phyloP scores from a whole-genome alignment of 306 rosid genomes.

The Casuarina cunninghamiana region DNA sequence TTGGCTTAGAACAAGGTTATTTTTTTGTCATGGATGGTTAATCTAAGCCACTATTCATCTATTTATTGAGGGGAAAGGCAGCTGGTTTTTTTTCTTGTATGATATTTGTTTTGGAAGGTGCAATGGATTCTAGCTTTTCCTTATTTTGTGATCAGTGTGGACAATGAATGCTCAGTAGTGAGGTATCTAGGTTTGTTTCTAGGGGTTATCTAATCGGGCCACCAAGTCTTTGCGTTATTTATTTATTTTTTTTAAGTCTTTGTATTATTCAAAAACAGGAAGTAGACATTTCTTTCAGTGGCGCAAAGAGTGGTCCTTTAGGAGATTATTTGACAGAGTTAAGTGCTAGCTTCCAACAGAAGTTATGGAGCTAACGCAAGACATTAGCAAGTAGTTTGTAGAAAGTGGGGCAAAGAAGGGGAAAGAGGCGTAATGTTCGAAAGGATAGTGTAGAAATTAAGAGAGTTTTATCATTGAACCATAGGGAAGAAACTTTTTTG shows the following conservation, averaged over 20 bases:
- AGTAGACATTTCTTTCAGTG: not conserved
- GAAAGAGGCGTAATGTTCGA: not conserved
- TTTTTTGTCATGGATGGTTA: not conserved
- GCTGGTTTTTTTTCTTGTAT: not conserved
- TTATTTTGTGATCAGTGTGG: not conserved
- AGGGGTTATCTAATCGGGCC: not conserved
- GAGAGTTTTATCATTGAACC: not conserved
- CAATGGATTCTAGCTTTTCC: not conserved
- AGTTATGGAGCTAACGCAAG: not conserved
- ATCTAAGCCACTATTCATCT: not conserved
- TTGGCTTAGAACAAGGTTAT: not conserved
- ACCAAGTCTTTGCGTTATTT: not conserved
- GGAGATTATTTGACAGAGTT: not conserved
- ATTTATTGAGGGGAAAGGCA: not conserved
- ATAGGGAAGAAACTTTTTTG: not conserved
- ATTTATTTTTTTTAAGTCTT: not conserved
- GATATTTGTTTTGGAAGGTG: not conserved
- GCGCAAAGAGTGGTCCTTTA: not conserved
- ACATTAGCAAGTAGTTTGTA: not conserved
- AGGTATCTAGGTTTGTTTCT: not conserved
- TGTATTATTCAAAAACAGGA: not conserved
- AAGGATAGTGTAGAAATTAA: not conserved
- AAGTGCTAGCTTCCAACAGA: not conserved
- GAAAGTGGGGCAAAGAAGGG: not conserved
- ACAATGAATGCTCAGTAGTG: not conserved